A percentile compares a stretch with the other conserved stretches of the same genome.
phyloP scores from a whole-genome alignment of 257 asterid genomes.

The Solanum microdontum region DNA sequence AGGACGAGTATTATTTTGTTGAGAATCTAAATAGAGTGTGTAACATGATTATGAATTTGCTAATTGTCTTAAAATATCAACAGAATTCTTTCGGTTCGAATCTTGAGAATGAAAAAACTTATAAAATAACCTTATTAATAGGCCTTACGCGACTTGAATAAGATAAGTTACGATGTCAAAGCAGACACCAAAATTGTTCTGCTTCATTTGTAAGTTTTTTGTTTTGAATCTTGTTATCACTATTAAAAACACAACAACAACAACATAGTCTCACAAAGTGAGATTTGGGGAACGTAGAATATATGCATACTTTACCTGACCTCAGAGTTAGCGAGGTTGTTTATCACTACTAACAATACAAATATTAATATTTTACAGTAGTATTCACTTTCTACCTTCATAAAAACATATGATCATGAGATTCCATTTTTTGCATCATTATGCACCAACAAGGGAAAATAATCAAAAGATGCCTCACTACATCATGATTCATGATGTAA shows the following conservation, averaged over 20 bases:
- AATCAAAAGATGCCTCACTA: background rate
- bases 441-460: background rate
- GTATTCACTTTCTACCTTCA: background rate
- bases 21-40: background rate
- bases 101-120: background rate
- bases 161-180: background rate
- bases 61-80: background rate
- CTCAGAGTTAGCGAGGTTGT: fast-evolving
- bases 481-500: background rate
- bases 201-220: background rate
- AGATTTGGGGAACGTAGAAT: background rate
- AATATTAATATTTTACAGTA: background rate
- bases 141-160: background rate
- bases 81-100: too few relatives aligned
- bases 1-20: background rate
- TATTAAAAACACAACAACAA: background rate
- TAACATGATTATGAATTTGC: background rate
- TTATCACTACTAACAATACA: background rate
- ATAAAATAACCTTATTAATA: too few relatives aligned
- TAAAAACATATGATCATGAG: background rate
- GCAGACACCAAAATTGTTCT: background rate
- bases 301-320: background rate
- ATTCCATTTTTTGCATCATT: background rate
- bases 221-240: background rate
- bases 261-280: background rate